Evolutionary conservation across 2,329 filamentous ascomycete genomes (phyloP).

Genomic region (Fusarium anguioides): DNA sequence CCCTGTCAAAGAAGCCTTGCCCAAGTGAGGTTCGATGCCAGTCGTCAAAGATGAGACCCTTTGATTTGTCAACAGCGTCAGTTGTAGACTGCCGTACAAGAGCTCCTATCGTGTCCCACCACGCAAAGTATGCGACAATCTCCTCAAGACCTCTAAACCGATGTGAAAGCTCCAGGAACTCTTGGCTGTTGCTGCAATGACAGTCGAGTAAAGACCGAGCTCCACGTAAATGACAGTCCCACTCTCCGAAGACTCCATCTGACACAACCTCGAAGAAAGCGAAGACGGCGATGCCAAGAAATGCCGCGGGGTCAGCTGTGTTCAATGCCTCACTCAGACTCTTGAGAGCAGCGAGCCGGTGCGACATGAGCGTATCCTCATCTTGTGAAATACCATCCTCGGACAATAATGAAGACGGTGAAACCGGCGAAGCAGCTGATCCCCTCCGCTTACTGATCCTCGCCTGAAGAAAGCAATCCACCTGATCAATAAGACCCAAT

Average conservation of each 20-base stretch:
- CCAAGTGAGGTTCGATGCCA: conserved; percentile 54
- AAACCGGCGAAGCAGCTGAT: not conserved
- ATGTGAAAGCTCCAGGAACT: conserved; percentile 49
- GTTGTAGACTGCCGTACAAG: conserved; percentile 29
- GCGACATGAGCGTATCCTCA: conserved; percentile 23
- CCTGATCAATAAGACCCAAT: conserved; percentile 40
- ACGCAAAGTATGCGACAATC: conserved; percentile 54
- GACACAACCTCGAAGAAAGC: conserved; percentile 58
- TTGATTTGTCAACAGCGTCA: not conserved
- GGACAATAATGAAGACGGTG: not conserved
- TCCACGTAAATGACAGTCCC: conserved; percentile 54
- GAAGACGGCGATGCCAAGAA: conserved; percentile 57
- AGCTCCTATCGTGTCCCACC: conserved; percentile 54
- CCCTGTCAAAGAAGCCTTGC: conserved; percentile 50
- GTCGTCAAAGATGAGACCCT: conserved; percentile 52
- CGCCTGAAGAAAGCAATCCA: conserved; percentile 44
- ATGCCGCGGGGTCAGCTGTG: conserved; percentile 54
- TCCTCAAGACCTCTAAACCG: conserved; percentile 52
- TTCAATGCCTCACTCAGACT: conserved; percentile 54
- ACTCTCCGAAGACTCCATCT: conserved; percentile 53
- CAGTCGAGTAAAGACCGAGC: conserved; percentile 55
- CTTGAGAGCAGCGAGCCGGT: conserved; percentile 50
- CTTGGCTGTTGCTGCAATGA: conserved; percentile 50
- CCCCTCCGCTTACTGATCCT: conserved; percentile 32
- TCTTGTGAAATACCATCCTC: not conserved